Base-by-base conservation (phyloP, 345 rosid genomes). In the Syzygium oleosum region DNA sequence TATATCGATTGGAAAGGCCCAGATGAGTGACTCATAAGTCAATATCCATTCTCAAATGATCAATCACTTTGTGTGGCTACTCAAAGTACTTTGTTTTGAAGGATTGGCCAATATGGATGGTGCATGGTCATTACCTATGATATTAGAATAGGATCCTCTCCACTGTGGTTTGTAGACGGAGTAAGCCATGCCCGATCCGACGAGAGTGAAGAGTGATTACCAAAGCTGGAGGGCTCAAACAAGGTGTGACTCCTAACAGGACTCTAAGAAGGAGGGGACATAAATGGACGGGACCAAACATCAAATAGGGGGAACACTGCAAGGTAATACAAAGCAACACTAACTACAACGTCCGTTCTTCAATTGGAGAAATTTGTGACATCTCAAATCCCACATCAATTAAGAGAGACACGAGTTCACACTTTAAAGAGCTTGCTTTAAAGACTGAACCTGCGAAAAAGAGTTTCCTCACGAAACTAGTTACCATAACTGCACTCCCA, bases 401-500 rank as follows among this genome's bases (percentile, higher is more conserved):
- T 59, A 31, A 59, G 29, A 25, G 15, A 59, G 31, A 12, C 11
- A 43, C 46, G 7, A 43, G 46, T 43, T 43, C 46, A 53, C 21
- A 53, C 55, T 16, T 53, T 53, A 16, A 53, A 53, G 55, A 13
- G 16, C 55, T 53, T 53, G 21, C 55, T 53, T 53, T 53, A 53
- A 53, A 16, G 17, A 53, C 21, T 16, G 21, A 53, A 53, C 21
- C 8, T 49, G 9, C 12, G 9, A 49, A 49, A 49, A 49, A 49
- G 11, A 49, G 51, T 49, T 49, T 49, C 11, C 51, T 49, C 11
- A 10, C 51, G 51, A 49, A 4, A 49, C 51, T 49, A 49, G 51
- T 49, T 38, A 95, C 97, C 52, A 89, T 94, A 77, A 92, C 92
- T 86, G 93, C 97, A 9, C 94, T 88, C 88, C 89, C 93, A n/a